phyloP scores from a whole-genome alignment of 2,329 filamentous ascomycete species.

The Tolypocladium paradoxum region DNA sequence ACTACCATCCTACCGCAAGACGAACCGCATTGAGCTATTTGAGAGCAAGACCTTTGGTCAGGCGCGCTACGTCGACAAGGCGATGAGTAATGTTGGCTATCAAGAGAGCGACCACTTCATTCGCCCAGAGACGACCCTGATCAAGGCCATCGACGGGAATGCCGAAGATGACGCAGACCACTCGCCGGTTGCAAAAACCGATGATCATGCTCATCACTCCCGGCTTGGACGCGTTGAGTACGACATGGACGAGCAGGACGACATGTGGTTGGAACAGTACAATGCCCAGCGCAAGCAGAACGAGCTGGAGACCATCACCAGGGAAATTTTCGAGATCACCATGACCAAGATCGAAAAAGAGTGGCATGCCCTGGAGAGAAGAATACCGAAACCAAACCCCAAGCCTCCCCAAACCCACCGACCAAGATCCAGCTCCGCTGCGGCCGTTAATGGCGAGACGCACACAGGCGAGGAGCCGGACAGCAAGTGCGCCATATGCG shows the following conservation, averaged over 20 bases:
- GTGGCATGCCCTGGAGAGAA: constrained; percentile 91
- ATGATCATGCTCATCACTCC: constrained; percentile 21
- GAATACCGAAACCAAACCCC: constrained; percentile 93
- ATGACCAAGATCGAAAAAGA: constrained; percentile 99
- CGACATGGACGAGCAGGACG: constrained; percentile 99
- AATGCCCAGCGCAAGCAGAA: constrained; percentile 67
- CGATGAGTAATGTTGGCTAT: constrained; percentile 92
- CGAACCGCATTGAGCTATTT: constrained; percentile 68
- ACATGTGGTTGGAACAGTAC: constrained; percentile 83
- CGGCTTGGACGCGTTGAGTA: constrained; percentile 81
- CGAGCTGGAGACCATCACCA: constrained; percentile 73
- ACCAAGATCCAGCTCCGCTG: constrained; percentile 85
- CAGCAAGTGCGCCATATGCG: constrained; percentile 94
- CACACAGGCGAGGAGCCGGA: constrained; percentile 82
- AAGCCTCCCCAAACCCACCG: constrained; percentile 92
- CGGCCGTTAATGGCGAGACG: constrained; percentile 88
- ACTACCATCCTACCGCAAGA: constrained; percentile 61
- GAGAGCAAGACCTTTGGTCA: constrained; percentile 80
- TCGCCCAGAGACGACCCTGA: constrained; percentile 62
- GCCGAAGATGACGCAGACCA: constrained; percentile 49
- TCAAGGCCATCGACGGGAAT: constrained; percentile 50
- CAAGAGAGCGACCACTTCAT: constrained; percentile 88
- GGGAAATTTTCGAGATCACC: constrained; percentile 91
- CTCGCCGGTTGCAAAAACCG: constrained; percentile 15
- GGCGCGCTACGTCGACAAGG: constrained; percentile 86